Evolutionary conservation across 768 basidiomycete species (phyloP), one percentile per base, ranked within the genome.

Genomic region (Zangia roseola): DNA sequence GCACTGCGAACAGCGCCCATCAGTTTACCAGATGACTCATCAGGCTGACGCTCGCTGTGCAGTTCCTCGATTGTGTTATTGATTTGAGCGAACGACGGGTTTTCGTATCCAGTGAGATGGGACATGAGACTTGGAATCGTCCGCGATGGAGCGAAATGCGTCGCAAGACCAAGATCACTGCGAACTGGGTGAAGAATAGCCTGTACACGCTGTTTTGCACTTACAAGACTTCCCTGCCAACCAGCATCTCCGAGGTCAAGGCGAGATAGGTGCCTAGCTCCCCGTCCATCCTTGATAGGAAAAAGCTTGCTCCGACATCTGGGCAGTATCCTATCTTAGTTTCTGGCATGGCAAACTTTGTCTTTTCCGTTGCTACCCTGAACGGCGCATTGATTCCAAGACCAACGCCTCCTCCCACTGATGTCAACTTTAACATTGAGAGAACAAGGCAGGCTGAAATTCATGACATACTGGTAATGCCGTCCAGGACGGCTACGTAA

Each of bases 381-480:
- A 98, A 94, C 0, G 86, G 80, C 4, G 94, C 95, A 49, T 86
- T 80, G 10, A 86, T 81, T 33, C 82, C 76, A 40, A 99, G 82
- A 33, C 97, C 97, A 19, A 88, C 91, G 41, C 97, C 97, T 45
- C 97, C 97, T 39, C 97, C 97, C 87, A 97, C 93, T 97, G 52
- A 44, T 35, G 28, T 54, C 40, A 25, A 44, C 16, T 30, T 36
- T 4, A 40, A 52, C 34, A 39, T 6, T 46, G 40, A 48, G 45
- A 50, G 33, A 10, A 44, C 14, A 45, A 16, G 19, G 9, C 7
- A 36, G 28, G 34, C 56, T 12, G 58, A 54, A 52, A 51, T 30
- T 36, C 38, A 41, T 28, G 40, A 52, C 91, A 50, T 62, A 97
- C 95, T 91, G 10, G 93, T 94, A 39, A 88, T 77, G 12, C 97